phyloP scores from a whole-genome alignment of 1,139 yeast species.

The Yamadazyma siamensis region DNA sequence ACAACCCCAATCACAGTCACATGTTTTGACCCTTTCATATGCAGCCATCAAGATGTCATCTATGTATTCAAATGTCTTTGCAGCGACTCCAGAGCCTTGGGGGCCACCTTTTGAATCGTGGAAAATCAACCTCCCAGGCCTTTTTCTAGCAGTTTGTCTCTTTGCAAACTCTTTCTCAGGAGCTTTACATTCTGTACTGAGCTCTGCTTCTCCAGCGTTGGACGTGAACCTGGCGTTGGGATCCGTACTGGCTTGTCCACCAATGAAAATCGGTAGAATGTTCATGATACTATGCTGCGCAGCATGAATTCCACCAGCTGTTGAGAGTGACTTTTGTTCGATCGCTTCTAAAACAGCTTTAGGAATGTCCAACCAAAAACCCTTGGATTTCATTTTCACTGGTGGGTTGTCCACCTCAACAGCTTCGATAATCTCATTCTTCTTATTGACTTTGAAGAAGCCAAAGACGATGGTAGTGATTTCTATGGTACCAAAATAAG shows the following conservation, averaged over 20 bases:
- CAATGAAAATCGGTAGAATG: conserved; percentile 58
- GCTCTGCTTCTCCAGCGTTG: conserved; percentile 54
- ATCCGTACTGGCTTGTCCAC: conserved; percentile 36
- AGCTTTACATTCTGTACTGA: conserved; percentile 92
- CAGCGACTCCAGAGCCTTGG: conserved; percentile 74
- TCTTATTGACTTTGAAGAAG: conserved; percentile 77
- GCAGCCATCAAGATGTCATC: conserved; percentile 64
- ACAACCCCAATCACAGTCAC: conserved; percentile 86
- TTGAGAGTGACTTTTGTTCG: conserved; percentile 51
- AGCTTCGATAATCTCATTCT: conserved; percentile 79
- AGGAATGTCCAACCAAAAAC: conserved; percentile 91
- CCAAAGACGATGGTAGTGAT: conserved; percentile 85
- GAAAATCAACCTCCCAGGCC: conserved; percentile 86
- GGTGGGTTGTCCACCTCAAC: conserved; percentile 94
- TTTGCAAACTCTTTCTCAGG: conserved; percentile 91
- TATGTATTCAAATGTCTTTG: conserved; percentile 74
- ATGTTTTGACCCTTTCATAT: conserved; percentile 52
- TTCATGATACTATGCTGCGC: conserved; percentile 89
- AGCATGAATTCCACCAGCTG: conserved; percentile 95
- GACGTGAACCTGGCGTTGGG: conserved; percentile 51
- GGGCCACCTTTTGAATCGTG: conserved; percentile 80
- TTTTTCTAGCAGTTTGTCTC: conserved; percentile 58
- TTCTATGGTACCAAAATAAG: conserved; percentile 69
- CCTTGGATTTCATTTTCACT: conserved; percentile 61
- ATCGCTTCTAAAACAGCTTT: conserved; percentile 55